A percentile compares a stretch with the other conserved stretches of the same genome.
Conservation (phyloP, 345 rosid species). For the Acer saccharum region DNA sequence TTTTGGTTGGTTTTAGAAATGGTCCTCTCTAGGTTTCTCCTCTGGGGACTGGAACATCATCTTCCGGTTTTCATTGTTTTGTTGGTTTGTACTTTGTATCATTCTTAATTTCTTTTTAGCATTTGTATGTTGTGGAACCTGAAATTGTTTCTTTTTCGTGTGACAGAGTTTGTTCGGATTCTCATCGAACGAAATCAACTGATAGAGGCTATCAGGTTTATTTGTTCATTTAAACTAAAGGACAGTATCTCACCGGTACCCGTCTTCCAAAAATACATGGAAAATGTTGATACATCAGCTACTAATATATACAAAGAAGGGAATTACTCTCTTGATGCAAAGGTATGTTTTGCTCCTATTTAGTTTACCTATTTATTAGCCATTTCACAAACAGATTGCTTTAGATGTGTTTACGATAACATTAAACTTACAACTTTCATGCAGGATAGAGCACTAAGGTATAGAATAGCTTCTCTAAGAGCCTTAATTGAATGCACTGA, state of each 20-base stretch:
- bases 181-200: conserved; percentile 31
- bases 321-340: conserved; percentile 11
- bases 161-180: conserved; percentile 34
- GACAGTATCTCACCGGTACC: conserved; percentile 27
- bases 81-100: not conserved
- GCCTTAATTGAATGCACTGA: conserved; percentile 29
- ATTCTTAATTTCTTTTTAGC: not conserved
- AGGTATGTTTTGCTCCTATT: conserved; percentile 20
- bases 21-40: not conserved
- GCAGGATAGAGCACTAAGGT: conserved; percentile 29
- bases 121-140: not conserved
- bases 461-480: conserved; percentile 24
- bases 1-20: not conserved
- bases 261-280: conserved; percentile 26
- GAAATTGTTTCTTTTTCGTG: not conserved
- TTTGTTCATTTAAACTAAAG: conserved; percentile 33
- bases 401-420: not conserved
- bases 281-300: not conserved
- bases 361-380: too few relatives aligned
- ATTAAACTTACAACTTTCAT: not conserved
- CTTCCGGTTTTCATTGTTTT: not conserved
- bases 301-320: not conserved
- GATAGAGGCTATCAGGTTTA: conserved; percentile 33
- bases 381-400: too few relatives aligned
- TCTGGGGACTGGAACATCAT: not conserved